phyloP scores from a whole-genome alignment of 441 rosid genomes.

The Gossypium gossypioides region DNA sequence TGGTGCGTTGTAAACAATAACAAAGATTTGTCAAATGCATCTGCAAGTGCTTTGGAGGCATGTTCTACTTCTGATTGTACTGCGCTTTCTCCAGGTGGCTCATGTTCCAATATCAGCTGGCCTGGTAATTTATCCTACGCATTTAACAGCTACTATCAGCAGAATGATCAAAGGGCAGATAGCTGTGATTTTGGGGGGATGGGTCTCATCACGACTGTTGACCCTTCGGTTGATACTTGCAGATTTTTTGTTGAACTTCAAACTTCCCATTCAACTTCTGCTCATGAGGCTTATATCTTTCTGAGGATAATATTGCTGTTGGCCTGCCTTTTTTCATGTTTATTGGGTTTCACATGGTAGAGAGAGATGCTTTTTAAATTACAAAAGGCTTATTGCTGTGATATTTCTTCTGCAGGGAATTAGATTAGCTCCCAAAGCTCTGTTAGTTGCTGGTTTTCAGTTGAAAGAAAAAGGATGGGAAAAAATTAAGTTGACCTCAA shows the following conservation, averaged over 20 bases:
- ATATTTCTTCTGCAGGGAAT: slow-evolving; percentile 8
- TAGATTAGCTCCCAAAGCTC: slow-evolving; percentile 1
- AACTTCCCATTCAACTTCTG: slow-evolving; percentile 35
- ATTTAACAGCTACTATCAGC: slow-evolving; percentile 75
- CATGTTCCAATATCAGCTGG: slow-evolving; percentile 64
- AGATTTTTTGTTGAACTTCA: slow-evolving; percentile 47
- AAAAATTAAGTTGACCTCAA: not conserved
- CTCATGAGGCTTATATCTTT: not conserved
- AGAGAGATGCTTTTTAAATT: not conserved
- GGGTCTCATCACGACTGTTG: slow-evolving; percentile 71
- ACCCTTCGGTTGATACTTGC: slow-evolving; percentile 58
- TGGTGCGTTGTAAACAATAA: slow-evolving; percentile 84
- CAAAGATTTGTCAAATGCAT: slow-evolving; percentile 59
- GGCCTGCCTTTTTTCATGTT: slow-evolving; percentile 1
- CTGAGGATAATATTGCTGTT: slow-evolving; percentile 18
- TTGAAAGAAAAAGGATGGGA: not conserved
- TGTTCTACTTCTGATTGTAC: slow-evolving; percentile 65
- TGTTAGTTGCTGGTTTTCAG: not conserved
- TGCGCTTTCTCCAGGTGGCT: slow-evolving; percentile 55
- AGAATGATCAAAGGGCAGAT: slow-evolving; percentile 54
- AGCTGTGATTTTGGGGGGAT: slow-evolving; percentile 76
- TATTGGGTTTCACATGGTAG: slow-evolving; percentile 2
- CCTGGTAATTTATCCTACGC: slow-evolving; percentile 72
- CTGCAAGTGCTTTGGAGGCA: slow-evolving; percentile 46
- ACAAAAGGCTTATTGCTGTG: not conserved